Percentiles rank a stretch among this genome's conserved stretches.
These are phyloP conservation scores for Vaccinium myrtillus DNA, from an alignment of 148 eudicot species.

Conservation along the genomic window DNA sequence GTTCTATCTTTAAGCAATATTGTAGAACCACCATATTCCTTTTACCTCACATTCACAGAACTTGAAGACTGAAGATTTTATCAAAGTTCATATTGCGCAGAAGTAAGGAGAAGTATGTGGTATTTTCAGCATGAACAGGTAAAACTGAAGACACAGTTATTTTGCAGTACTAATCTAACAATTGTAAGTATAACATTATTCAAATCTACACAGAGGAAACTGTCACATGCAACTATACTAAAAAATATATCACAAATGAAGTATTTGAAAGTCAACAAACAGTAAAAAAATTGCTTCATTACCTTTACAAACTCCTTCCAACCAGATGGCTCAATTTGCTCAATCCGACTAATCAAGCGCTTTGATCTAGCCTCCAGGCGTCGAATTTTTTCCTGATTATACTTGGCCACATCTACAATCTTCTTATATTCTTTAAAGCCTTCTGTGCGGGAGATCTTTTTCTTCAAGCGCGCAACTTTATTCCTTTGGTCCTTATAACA, in stretches of 20 bases:
- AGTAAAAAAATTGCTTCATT: conserved; percentile 6
- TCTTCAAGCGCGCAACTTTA: conserved; percentile 85
- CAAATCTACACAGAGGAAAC: neutral
- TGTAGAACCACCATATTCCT: neutral
- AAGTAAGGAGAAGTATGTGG: neutral
- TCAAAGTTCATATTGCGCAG: neutral
- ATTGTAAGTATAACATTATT: neutral
- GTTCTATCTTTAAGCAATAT: neutral
- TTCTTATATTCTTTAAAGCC: conserved; percentile 93
- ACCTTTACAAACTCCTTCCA: conserved; percentile 99
- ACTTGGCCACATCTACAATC: conserved; percentile 65
- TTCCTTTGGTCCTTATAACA: conserved; percentile 80
- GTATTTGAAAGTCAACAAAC: conserved; percentile 2
- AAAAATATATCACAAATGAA: neutral
- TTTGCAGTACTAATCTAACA: neutral
- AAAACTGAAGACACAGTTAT: neutral
- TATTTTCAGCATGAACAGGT: neutral
- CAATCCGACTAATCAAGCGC: conserved; percentile 73
- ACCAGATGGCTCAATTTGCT: conserved; percentile 97
- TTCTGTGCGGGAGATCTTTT: conserved; percentile 77
- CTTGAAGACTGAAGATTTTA: neutral
- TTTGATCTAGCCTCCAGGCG: conserved; percentile 73
- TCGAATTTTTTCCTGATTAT: conserved; percentile 75
- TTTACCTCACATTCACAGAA: neutral
- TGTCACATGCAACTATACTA: neutral